Percentiles rank a stretch among this genome's conserved stretches.
Evolutionary conservation across 176 grass and related monocot genomes (phyloP).

Genomic region (Hordeum marinum): DNA sequence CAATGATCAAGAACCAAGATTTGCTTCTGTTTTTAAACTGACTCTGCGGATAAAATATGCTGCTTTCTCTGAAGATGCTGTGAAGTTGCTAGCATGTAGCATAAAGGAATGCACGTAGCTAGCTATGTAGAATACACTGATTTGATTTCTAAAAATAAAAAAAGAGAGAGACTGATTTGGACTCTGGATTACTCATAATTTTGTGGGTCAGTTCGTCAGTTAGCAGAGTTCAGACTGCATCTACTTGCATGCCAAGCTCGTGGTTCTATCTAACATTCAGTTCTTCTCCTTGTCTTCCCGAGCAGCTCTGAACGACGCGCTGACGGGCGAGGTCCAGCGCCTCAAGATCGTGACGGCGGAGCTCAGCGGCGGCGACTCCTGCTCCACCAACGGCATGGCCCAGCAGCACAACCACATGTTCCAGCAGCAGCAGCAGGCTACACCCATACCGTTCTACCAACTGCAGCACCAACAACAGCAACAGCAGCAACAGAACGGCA

Average conservation of each 20-base stretch:
- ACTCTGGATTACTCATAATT: background rate
- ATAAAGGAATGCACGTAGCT: background rate
- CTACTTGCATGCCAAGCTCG: background rate
- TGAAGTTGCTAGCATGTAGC: constrained; percentile 6
- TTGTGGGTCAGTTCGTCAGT: background rate
- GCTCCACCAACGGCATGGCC: constrained; percentile 51
- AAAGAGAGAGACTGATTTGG: background rate
- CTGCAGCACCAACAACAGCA: constrained; percentile 46
- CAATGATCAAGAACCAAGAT: constrained; percentile 24
- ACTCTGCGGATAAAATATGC: background rate
- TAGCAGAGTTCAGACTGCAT: background rate
- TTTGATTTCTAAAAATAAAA: no score
- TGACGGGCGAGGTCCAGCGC: constrained; percentile 78
- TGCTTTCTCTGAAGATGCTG: background rate
- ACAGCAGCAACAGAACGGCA: constrained; percentile 46
- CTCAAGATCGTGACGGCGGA: constrained; percentile 61
- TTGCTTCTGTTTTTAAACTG: background rate
- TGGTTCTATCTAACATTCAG: background rate
- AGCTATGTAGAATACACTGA: no score
- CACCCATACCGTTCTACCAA: constrained; percentile 55
- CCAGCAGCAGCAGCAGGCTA: constrained; percentile 43
- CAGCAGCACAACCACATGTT: constrained; percentile 74
- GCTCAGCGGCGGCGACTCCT: constrained; percentile 52
- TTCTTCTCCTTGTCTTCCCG: background rate
- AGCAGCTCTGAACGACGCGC: constrained; percentile 86